Conservation (phyloP, 139 green algal genomes). For the Coccomyxa sp. region DNA sequence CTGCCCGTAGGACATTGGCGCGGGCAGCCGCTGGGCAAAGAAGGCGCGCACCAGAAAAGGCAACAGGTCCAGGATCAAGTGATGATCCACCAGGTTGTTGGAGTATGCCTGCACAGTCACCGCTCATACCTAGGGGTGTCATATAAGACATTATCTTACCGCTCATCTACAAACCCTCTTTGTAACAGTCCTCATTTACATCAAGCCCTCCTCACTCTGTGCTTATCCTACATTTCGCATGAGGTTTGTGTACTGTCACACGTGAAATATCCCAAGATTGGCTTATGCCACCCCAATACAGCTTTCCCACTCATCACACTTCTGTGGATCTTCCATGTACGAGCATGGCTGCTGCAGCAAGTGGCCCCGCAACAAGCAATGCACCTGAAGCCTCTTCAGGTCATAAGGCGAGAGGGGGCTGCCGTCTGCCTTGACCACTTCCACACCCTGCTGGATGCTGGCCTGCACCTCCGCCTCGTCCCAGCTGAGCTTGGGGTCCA, state of each 20-base stretch:
- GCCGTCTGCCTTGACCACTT: conserved; percentile 52
- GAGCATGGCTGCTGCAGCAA: not conserved
- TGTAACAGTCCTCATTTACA: too few species aligned
- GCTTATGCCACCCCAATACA: too few species aligned
- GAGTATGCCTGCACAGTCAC: conserved; percentile 89
- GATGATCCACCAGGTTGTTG: conserved; percentile 93
- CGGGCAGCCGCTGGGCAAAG: conserved; percentile 74
- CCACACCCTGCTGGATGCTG: conserved; percentile 13
- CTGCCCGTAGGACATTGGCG: conserved; percentile 74
- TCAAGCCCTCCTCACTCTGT: too few species aligned
- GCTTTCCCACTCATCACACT: too few species aligned
- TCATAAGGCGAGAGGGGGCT: conserved; percentile 71
- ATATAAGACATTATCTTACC: too few species aligned
- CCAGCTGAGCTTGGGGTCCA: conserved; percentile 84
- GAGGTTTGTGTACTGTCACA: too few species aligned
- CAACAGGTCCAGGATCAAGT: conserved; percentile 87
- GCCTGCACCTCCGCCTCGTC: conserved; percentile 53
- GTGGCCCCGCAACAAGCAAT: not conserved
- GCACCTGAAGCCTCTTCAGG: conserved; percentile 85
- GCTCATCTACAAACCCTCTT: too few species aligned
- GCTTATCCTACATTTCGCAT: too few species aligned
- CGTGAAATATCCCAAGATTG: too few species aligned
- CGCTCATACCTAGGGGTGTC: too few species aligned
- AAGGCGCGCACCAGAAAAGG: conserved; percentile 74
- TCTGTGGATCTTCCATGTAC: too few species aligned